Evolutionary conservation across 805 yeast genomes (phyloP).

Genomic region (Candida lessepsii): DNA sequence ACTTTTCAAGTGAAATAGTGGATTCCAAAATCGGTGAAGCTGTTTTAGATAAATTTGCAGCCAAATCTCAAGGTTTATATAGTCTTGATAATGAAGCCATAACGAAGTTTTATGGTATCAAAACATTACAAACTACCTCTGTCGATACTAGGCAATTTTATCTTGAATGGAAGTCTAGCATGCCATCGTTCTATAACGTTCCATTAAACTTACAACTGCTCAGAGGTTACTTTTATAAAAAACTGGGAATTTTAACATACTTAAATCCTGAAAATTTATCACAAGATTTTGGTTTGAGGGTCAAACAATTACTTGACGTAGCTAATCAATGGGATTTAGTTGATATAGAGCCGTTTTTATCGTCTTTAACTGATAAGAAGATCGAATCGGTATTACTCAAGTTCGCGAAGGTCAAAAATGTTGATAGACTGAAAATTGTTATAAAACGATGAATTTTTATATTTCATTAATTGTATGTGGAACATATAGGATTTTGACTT

Average conservation of each 20-base stretch:
- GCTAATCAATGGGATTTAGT: slow-evolving; percentile 38
- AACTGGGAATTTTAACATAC: slow-evolving; percentile 45
- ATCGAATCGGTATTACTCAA: slow-evolving; percentile 38
- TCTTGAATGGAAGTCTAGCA: slow-evolving; percentile 58
- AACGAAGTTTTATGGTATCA: slow-evolving; percentile 63
- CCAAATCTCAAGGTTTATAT: slow-evolving; percentile 17
- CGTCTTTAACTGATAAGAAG: slow-evolving; percentile 31
- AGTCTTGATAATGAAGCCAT: slow-evolving; percentile 43
- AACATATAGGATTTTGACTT: background rate
- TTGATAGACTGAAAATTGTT: slow-evolving; percentile 32
- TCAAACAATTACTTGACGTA: slow-evolving; percentile 33
- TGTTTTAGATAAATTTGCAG: slow-evolving; percentile 5
- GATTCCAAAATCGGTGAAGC: background rate
- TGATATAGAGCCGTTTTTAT: slow-evolving; percentile 37
- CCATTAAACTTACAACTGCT: slow-evolving; percentile 55
- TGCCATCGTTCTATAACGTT: slow-evolving; percentile 64
- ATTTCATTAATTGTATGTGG: slow-evolving; percentile 16
- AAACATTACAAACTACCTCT: slow-evolving; percentile 33
- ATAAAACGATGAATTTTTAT: slow-evolving; percentile 21
- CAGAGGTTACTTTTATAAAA: slow-evolving; percentile 38
- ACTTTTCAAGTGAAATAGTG: background rate
- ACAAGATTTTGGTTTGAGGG: slow-evolving; percentile 19
- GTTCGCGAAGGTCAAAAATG: slow-evolving; percentile 34
- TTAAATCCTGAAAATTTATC: slow-evolving; percentile 52
- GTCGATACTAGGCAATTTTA: slow-evolving; percentile 50